Conservation (phyloP, 345 rosid species). For the Hypericum androsaemum region DNA sequence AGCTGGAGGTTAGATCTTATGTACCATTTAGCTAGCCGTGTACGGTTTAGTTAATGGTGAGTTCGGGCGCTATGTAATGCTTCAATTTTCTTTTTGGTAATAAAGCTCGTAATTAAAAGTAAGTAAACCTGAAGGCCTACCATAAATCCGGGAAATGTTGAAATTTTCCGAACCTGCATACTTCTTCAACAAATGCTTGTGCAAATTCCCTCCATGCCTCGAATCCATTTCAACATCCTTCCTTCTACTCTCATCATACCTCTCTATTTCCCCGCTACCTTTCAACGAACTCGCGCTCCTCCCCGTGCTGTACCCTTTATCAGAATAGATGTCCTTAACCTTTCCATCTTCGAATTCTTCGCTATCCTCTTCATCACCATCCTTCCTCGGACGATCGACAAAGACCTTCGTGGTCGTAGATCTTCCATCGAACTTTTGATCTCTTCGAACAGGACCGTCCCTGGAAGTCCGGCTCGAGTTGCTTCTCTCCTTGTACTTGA, state of each 20-base stretch:
- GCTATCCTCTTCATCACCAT: slow-evolving; percentile 26
- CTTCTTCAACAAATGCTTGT: slow-evolving; percentile 12
- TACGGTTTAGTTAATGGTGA: too few species aligned
- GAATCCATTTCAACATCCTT: slow-evolving; percentile 17
- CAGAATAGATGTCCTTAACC: slow-evolving; percentile 27
- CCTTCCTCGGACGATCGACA: slow-evolving; percentile 21
- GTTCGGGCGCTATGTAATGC: too few species aligned
- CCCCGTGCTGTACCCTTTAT: slow-evolving; percentile 14
- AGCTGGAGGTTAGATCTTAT: too few species aligned
- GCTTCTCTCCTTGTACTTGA: slow-evolving; percentile 28
- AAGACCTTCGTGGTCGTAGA: too few species aligned
- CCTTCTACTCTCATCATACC: slow-evolving; percentile 7
- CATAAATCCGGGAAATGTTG: too few species aligned
- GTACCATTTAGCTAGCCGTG: too few species aligned
- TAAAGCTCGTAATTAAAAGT: too few species aligned
- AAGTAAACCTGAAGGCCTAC: background rate
- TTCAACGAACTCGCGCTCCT: slow-evolving; percentile 14
- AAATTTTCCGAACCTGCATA: background rate
- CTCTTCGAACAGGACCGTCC: slow-evolving; percentile 25
- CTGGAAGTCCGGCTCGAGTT: slow-evolving; percentile 16
- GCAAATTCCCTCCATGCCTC: slow-evolving; percentile 12
- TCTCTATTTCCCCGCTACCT: slow-evolving; percentile 9
- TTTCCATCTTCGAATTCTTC: slow-evolving; percentile 18
- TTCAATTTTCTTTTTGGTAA: too few species aligned
- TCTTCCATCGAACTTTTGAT: slow-evolving; percentile 11